Evolutionary conservation across 148 eudicot genomes (phyloP), one percentile per base, ranked within the genome.

Genomic region (Euryodendron excelsum): DNA sequence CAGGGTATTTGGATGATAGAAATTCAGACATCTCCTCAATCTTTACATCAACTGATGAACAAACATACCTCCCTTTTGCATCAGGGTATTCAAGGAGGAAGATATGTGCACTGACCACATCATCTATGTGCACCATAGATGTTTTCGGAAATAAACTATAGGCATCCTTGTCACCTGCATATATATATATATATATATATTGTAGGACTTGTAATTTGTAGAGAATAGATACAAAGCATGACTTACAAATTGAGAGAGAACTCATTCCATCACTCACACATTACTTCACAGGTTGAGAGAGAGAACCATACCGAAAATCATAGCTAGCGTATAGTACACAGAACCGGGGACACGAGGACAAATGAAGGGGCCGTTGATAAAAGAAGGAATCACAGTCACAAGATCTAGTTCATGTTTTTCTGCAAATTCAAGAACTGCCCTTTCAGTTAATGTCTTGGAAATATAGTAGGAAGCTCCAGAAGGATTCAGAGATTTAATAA

Each of bases 241-340:
- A n/a, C n/a, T n/a, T n/a, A n/a, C n/a, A n/a, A n/a, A n/a, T n/a
- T n/a, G n/a, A n/a, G n/a, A n/a, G n/a, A n/a, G n/a, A n/a, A n/a
- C n/a, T n/a, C n/a, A n/a, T n/a, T n/a, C n/a, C n/a, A n/a, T n/a
- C n/a, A n/a, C n/a, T n/a, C n/a, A n/a, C n/a, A n/a, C n/a, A n/a
- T n/a, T n/a, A n/a, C n/a, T n/a, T n/a, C n/a, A n/a, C n/a, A n/a
- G n/a, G n/a, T n/a, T n/a, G n/a, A n/a, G n/a, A n/a, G n/a, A n/a
- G n/a, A n/a, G n/a, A n/a, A n/a, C n/a, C 79, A 30, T 77, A 77
- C 90, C 88, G 14, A 85, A 69, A 31, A 88, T 74, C 78, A 82
- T 55, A 9, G 82, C 71, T 83, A 86, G 3, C 17, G 81, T 74
- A 17, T 34, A 13, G 7, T 44, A 33, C 5, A 89, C 88, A 0